These are phyloP conservation scores for Biscutella laevigata DNA, from an alignment of 441 rosid genomes.

Conservation along the genomic window DNA sequence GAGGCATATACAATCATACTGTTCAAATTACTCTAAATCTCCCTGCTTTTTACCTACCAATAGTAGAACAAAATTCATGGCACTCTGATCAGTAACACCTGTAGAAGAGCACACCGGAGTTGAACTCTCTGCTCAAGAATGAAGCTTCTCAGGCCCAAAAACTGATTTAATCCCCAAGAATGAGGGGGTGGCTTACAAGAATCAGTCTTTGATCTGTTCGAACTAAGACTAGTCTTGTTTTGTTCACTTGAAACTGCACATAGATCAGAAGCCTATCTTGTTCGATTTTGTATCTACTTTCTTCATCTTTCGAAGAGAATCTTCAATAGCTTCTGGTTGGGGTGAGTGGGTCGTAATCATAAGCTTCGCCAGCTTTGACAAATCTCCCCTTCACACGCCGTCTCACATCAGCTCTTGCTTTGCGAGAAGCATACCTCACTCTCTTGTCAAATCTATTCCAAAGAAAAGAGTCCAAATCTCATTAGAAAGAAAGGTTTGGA, in stretches of 20 bases:
- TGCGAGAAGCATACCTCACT: slow-evolving; percentile 94
- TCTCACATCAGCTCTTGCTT: slow-evolving; percentile 99
- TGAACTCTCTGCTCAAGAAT: slow-evolving; percentile 17
- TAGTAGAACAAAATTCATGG: slow-evolving; percentile 26
- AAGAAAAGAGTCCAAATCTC: not conserved
- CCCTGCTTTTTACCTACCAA: slow-evolving; percentile 23
- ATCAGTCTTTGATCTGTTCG: slow-evolving; percentile 9
- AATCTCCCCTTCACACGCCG: slow-evolving; percentile 95
- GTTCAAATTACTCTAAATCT: slow-evolving; percentile 13
- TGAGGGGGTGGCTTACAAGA: slow-evolving; percentile 19
- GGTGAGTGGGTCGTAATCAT: slow-evolving; percentile 84
- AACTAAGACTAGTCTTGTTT: slow-evolving; percentile 16
- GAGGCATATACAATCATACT: slow-evolving; percentile 21
- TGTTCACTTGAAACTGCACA: slow-evolving; percentile 18
- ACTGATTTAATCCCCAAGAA: slow-evolving; percentile 16
- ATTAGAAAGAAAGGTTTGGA: not conserved
- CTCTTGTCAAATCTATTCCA: slow-evolving; percentile 75
- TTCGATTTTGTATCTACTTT: slow-evolving; percentile 1
- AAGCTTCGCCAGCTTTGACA: slow-evolving; percentile 93
- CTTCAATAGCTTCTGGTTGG: slow-evolving; percentile 81
- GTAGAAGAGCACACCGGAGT: slow-evolving; percentile 9
- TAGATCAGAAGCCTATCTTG: slow-evolving; percentile 12
- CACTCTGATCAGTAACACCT: slow-evolving; percentile 22
- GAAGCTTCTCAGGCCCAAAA: slow-evolving; percentile 19
- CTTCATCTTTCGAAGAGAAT: slow-evolving; percentile 2